Evolutionary conservation across 2,329 filamentous ascomycete species (phyloP).

Genomic region (Trichoderma sp.): DNA sequence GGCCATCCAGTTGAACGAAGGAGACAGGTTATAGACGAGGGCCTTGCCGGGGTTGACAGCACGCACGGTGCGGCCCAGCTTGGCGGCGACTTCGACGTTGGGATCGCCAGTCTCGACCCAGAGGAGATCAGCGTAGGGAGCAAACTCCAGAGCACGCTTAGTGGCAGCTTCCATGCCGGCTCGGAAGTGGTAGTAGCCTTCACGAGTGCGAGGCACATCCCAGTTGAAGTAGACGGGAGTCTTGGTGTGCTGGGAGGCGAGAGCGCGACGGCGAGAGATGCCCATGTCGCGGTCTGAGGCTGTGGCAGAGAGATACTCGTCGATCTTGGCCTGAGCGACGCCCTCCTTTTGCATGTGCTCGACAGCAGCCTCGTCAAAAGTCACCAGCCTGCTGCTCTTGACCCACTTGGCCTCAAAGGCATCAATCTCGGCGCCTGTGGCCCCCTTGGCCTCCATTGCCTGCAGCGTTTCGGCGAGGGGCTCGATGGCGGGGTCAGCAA

Average conservation of each 20-base stretch:
- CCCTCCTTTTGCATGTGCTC: slow-evolving; percentile 68
- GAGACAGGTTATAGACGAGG: slow-evolving; percentile 92
- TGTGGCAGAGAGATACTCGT: slow-evolving; percentile 63
- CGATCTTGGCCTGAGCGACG: slow-evolving; percentile 59
- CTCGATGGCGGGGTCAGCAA: slow-evolving; percentile 68
- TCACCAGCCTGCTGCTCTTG: slow-evolving; percentile 77
- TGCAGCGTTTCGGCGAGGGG: slow-evolving; percentile 87
- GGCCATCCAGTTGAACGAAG: slow-evolving; percentile 98
- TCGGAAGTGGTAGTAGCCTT: slow-evolving; percentile 89
- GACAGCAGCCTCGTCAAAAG: slow-evolving; percentile 86
- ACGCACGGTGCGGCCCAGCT: slow-evolving; percentile 75
- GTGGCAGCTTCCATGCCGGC: slow-evolving; percentile 82
- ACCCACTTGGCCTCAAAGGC: slow-evolving; percentile 85
- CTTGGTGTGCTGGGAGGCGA: slow-evolving; percentile 66
- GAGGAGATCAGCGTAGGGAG: slow-evolving; percentile 86
- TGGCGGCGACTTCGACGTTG: slow-evolving; percentile 69
- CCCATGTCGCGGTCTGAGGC: slow-evolving; percentile 68
- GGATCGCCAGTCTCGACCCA: slow-evolving; percentile 97
- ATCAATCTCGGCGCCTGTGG: slow-evolving; percentile 76
- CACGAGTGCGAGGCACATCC: slow-evolving; percentile 87
- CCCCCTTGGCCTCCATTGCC: slow-evolving; percentile 79
- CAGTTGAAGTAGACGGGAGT: slow-evolving; percentile 77
- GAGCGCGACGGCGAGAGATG: slow-evolving; percentile 69
- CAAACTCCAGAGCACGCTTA: slow-evolving; percentile 89
- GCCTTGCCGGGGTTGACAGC: slow-evolving; percentile 71